Evolutionary conservation across 768 basidiomycete genomes (phyloP).

Genomic region (Rhodotorula kratochvilovae): DNA sequence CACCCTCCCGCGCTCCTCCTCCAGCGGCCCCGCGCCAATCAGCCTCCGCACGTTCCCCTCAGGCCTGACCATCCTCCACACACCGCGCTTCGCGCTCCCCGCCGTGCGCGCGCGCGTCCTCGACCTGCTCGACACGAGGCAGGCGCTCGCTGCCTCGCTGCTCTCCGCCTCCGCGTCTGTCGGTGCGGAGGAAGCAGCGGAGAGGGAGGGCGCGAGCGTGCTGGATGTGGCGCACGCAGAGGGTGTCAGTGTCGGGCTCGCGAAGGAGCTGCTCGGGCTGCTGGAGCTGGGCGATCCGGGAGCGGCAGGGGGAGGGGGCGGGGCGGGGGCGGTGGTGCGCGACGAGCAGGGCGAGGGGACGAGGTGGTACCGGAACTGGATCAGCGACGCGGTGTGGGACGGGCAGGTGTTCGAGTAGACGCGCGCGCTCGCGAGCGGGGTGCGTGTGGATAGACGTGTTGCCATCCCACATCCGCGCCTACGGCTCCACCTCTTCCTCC

Average conservation of each 20-base stretch:
- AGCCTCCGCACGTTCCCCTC: constrained; percentile 59
- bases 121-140: constrained; percentile 50
- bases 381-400: constrained; percentile 9
- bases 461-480: neutral
- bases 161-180: constrained; percentile 8
- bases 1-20: constrained; percentile 46
- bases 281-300: constrained; percentile 63
- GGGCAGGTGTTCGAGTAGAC: constrained; percentile 5
- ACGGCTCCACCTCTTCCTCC: neutral
- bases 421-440: neutral
- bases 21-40: constrained; percentile 49
- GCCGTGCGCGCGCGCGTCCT: constrained; percentile 67
- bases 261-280: constrained; percentile 69
- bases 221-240: constrained; percentile 57
- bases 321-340: constrained; percentile 54
- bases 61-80: constrained; percentile 76
- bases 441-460: too few species aligned
- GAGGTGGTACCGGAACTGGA: constrained; percentile 29
- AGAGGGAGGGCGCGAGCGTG: neutral
- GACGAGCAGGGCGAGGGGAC: constrained; percentile 59
- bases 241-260: constrained; percentile 65
- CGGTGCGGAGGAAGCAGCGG: neutral
- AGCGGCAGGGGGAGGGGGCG: neutral
- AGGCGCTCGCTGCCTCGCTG: neutral
- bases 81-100: constrained; percentile 64